These are phyloP conservation scores for Zizania palustris DNA, from an alignment of 202 grass and related monocot species.

Conservation along the genomic window DNA sequence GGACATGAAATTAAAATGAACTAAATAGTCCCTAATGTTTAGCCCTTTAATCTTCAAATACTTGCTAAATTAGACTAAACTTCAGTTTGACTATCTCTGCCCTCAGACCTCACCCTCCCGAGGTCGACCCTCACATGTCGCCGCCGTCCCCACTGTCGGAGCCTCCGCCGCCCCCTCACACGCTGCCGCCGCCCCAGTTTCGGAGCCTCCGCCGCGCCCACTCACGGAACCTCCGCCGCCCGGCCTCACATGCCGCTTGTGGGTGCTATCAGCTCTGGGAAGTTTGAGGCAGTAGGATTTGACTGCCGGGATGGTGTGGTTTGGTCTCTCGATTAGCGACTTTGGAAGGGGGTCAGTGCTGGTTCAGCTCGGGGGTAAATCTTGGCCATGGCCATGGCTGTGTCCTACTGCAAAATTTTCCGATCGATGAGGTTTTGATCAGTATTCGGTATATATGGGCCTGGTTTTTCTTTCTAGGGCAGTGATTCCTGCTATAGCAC, in stretches of 20 bases:
- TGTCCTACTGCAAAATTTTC: not conserved
- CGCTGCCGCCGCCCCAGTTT: no score
- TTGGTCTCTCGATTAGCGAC: not conserved
- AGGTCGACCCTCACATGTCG: no score
- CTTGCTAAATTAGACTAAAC: no score
- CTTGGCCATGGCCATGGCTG: not conserved
- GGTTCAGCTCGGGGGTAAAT: conserved; percentile 12
- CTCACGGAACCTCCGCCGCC: no score
- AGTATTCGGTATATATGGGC: not conserved
- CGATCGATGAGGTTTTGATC: not conserved
- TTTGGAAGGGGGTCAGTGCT: conserved; percentile 33
- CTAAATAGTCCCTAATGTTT: no score
- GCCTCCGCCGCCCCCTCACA: no score
- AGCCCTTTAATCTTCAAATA: no score
- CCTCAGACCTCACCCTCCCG: no score
- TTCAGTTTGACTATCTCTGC: no score
- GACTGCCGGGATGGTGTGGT: not conserved
- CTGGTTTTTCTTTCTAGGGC: not conserved
- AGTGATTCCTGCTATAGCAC: not conserved
- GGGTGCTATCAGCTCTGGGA: not conserved
- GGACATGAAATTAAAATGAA: no score
- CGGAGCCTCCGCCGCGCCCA: no score
- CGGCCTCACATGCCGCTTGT: not conserved
- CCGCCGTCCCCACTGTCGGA: no score
- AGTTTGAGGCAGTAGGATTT: not conserved